Evolutionary conservation across 2,329 filamentous ascomycete genomes (phyloP), one percentile per base, ranked within the genome.

Genomic region (Orbilia javanica): DNA sequence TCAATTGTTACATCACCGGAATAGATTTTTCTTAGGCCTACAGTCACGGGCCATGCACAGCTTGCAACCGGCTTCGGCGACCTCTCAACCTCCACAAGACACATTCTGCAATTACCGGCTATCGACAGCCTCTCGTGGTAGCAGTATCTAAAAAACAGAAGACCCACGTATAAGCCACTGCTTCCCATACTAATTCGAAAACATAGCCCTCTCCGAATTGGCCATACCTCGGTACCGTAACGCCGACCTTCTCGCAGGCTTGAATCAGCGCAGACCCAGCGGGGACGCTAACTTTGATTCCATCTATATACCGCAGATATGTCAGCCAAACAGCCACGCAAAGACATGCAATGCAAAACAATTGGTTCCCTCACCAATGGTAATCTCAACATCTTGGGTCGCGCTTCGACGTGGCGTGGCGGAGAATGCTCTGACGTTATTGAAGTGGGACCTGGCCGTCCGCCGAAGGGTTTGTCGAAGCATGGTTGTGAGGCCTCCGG

Each of bases 51-150:
- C 96, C 96, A 99, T 82, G 96, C 96, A 86, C 96, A 99, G 80
- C 96, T 99, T 82, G 96, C 96, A 72, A 98, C 94, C 78, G 96
- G 96, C 87, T 99, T 99, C 76, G 96, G 96, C 79, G 93, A 93
- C 86, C 90, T 90, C 87, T 98, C 96, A 81, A 99, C 96, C 88
- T 99, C 96, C 83, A 99, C 96, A 83, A 99, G 87, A 86, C 96
- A 99, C 96, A 99, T 99, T 87, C 96, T 94, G 86, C 96, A 99
- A 87, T 98, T 99, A 86, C 96, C 96, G 83, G 96, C 96, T 88
- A 99, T 97, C 91, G 97, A 94, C 82, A 99, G 89, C 87, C 99
- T 98, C 85, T 93, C 95, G 83, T 64, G 79, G 68, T 81, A 69
- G 57, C 64, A 80, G 82, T 81, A 72, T 80, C 79, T 80, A 79